Base-by-base conservation (phyloP, 176 grass and related monocot species). In the Saccharum officinarum region DNA sequence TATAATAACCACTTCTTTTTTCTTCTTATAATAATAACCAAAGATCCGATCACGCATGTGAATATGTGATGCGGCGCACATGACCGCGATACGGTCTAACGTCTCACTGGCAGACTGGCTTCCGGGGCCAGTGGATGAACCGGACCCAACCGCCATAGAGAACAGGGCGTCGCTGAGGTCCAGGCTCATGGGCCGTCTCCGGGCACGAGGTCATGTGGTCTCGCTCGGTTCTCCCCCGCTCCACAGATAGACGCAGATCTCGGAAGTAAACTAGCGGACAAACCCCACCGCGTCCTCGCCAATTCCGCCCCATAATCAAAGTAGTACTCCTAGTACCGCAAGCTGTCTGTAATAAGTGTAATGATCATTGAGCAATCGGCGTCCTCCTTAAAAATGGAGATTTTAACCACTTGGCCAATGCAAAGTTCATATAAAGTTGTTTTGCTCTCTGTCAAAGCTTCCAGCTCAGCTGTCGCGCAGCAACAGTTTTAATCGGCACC, bases 131-230 rank as follows among this genome's bases (percentile, higher is more conserved):
- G 4, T 1, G 16, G 38, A 33, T 71, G 7, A 2, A 0, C 23
- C 6, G 49, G 73, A 0, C 39, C 84, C 49, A 25, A 6, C 25
- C 13, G 49, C 8, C 65, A 42, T 16, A 15, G 34, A 67, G 6
- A 12, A 15, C 25, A 17, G 30, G 3, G 16, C 22, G n/a, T 39
- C 18, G 20, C 22, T 1, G 13, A 47, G 1, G 25, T 38, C 44
- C 10, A 5, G 41, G 41, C 13, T 45, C 39, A 13, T 44, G 12
- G 7, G 16, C 38, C 84, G 52, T 13, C 84, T 1, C 28, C 31
- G 30, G 22, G 12, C 85, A 81, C 69, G 23, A 18, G 8, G 57
- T 76, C 85, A 69, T 79, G 46, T 81, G 79, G 71, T 39, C 85
- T 54, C 14, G 60, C 23, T 75, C 33, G 70, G 18, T 39, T 77